These are phyloP conservation scores for Carpinus viminea DNA, from an alignment of 306 rosid species.

Conservation along the genomic window DNA sequence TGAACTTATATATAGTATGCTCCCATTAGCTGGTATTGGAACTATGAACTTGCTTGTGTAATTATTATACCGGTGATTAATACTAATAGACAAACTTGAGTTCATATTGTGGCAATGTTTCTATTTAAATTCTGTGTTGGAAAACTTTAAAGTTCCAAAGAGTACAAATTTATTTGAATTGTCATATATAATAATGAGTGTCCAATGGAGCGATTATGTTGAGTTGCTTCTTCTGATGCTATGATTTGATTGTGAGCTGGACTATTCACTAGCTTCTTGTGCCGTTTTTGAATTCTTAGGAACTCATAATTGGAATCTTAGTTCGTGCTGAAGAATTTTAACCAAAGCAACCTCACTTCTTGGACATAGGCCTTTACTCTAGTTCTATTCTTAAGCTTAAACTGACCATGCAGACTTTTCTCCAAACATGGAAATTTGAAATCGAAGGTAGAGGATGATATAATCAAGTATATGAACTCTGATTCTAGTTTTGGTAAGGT, in stretches of 20 bases:
- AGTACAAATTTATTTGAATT: constrained; percentile 3
- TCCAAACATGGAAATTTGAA: not conserved
- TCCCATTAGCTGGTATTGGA: constrained; percentile 15
- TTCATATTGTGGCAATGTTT: not conserved
- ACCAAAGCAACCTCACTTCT: not conserved
- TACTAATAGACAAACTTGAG: not conserved
- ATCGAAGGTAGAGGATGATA: not conserved
- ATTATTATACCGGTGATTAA: constrained; percentile 12
- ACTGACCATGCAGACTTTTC: not conserved
- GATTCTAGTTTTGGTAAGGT: not conserved
- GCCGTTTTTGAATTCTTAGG: not conserved
- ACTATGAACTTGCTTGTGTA: not conserved
- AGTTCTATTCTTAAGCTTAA: not conserved
- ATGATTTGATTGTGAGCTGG: not conserved
- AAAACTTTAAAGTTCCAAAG: not conserved
- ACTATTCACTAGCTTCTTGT: not conserved
- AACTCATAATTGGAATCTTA: not conserved
- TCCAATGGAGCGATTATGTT: not conserved
- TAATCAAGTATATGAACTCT: not conserved
- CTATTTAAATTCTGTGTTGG: not conserved
- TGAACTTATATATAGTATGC: not conserved
- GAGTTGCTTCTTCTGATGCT: not conserved
- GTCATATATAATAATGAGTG: not conserved
- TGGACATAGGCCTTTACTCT: not conserved
- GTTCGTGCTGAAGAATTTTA: not conserved